A percentile compares a stretch with the other conserved stretches of the same genome.
These are phyloP conservation scores for Paracoccidioides brasiliensis DNA, from an alignment of 2,329 filamentous ascomycete genomes.

Conservation along the genomic window DNA sequence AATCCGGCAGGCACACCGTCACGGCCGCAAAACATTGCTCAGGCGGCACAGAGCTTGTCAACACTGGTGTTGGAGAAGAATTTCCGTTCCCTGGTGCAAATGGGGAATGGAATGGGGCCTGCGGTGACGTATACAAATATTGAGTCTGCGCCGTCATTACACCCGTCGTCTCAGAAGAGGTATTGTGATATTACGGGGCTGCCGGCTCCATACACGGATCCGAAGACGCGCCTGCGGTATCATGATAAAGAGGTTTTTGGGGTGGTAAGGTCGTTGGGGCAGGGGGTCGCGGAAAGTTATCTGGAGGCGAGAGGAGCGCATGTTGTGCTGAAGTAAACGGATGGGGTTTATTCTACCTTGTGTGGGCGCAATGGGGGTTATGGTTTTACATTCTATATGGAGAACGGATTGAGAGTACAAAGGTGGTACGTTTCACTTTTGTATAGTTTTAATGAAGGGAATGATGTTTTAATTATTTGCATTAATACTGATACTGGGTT, in stretches of 20 bases:
- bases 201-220: constrained; percentile 82
- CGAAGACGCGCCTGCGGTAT: constrained; percentile 86
- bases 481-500: too few species aligned
- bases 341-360: background rate
- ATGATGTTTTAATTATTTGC: background rate
- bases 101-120: constrained; percentile 43
- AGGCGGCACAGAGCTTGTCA: constrained; percentile 73
- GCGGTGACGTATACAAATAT: constrained; percentile 90
- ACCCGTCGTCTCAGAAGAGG: constrained; percentile 62
- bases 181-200: constrained; percentile 96
- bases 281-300: constrained; percentile 75
- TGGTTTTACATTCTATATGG: background rate
- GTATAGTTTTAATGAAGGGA: background rate
- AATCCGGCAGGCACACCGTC: constrained; percentile 27
- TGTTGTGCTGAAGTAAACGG: constrained; percentile 65
- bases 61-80: constrained; percentile 83
- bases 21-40: constrained; percentile 61
- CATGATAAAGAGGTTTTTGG: constrained; percentile 87
- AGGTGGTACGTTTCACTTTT: background rate
- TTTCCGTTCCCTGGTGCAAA: constrained; percentile 28
- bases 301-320: constrained; percentile 84
- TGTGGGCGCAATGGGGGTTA: background rate
- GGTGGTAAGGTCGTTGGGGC: constrained; percentile 65
- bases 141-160: constrained; percentile 78
- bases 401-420: background rate